phyloP scores from a whole-genome alignment of 2,329 filamentous ascomycete genomes.

The Knoxdaviesia capensis region DNA sequence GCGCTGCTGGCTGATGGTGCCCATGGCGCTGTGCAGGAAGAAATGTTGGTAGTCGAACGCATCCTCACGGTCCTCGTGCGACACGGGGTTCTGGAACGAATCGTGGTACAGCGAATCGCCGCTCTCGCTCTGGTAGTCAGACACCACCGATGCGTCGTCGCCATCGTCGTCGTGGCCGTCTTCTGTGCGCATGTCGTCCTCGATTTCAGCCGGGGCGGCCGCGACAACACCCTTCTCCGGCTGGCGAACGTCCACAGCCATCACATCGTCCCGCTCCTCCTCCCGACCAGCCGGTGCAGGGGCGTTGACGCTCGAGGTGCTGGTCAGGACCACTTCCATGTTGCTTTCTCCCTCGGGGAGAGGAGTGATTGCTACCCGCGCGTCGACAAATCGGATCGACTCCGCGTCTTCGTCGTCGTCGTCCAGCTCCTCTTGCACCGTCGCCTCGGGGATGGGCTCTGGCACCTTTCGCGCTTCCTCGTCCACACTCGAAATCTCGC shows the following conservation, averaged over 20 bases:
- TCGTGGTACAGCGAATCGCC: conserved; percentile 45
- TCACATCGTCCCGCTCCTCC: too few species aligned
- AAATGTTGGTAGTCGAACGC: conserved; percentile 96
- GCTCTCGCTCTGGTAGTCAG: conserved; percentile 36
- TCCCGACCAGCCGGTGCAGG: too few species aligned
- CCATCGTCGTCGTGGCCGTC: conserved; percentile 15
- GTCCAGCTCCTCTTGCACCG: too few species aligned
- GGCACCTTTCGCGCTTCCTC: conserved; percentile 5
- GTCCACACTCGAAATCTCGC: conserved; percentile 10
- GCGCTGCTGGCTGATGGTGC: conserved; percentile 43
- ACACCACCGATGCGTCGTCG: conserved; percentile 15
- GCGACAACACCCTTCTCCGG: too few species aligned
- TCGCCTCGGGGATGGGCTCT: conserved; percentile 7
- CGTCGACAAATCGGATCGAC: too few species aligned
- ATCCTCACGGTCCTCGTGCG: conserved; percentile 84
- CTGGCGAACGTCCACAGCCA: too few species aligned
- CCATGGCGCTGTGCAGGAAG: conserved; percentile 82
- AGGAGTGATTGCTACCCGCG: too few species aligned
- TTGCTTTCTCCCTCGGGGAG: too few species aligned
- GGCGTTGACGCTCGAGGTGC: too few species aligned
- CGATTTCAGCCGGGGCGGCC: conserved; percentile 9
- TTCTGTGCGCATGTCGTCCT: conserved; percentile 19
- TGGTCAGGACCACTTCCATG: too few species aligned
- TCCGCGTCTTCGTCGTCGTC: too few species aligned
- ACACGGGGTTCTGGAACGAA: conserved; percentile 35